Base-by-base conservation (phyloP, 441 rosid genomes). In the Geranium incanum region DNA sequence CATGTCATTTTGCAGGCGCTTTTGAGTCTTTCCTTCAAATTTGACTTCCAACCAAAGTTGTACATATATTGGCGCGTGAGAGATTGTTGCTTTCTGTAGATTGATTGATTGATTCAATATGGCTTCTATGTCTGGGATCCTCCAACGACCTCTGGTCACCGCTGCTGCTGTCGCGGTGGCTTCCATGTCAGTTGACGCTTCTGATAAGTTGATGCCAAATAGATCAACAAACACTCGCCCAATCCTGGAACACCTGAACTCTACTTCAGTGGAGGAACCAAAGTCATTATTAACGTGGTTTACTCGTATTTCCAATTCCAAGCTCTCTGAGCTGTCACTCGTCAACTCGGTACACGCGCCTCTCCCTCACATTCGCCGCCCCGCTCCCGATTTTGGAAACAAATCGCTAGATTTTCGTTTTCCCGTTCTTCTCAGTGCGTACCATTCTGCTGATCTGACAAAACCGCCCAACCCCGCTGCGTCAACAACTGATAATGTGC, bases 61-160 rank as follows among this genome's bases (percentile, higher is more conserved):
- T 66, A 5, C 63, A 39, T 64, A 36, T 70, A 67, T 66, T 78
- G 77, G 78, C 79, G 75, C 78, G 75, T 78, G 80, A 78, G 68
- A 79, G 75, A 21, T 75, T 76, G 48, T 68, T 41, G 59, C 75
- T 74, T 38, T 82, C 33, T 28, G 33, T 28, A 28, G 1, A 28
- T 28, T 28, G 33, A 28, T 28, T 28, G 33, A 37, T 64, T 66
- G 76, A 63, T 77, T 63, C 81, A 70, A 33, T 36, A 94, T 94
- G 97, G 84, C 87, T 84, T 91, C 91, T 71, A 81, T 91, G 72
- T 84, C 88, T 12, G 97, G 95, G 74, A 77, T 73, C 71, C 65
- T 88, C 73, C 97, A 91, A 80, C 87, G 98, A 60, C 97, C 95
- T 59, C 83, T 92, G 57, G 89, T 83, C 8, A 97, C 97, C 11